A percentile compares a stretch with the other conserved stretches of the same genome.
Conservation (phyloP, 805 yeast genomes). For the Lipomyces sp. region DNA sequence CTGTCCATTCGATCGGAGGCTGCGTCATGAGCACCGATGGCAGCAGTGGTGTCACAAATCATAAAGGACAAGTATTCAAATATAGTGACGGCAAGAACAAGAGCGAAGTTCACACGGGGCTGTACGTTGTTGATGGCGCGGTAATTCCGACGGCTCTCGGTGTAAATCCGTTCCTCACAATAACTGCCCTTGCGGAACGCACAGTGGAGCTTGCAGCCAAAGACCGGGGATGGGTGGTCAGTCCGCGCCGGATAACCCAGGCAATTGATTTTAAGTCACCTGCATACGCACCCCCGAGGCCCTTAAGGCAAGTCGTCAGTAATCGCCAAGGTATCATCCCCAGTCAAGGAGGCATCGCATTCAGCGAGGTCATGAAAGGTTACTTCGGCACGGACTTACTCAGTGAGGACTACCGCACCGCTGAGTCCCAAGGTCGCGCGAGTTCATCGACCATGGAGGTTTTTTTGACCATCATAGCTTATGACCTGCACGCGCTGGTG, state of each 20-base stretch:
- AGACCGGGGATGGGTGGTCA: not conserved
- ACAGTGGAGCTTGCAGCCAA: not conserved
- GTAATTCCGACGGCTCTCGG: not conserved
- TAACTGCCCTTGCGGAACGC: not conserved
- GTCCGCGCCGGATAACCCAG: not conserved
- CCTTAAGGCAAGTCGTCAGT: not conserved
- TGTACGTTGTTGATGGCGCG: not conserved
- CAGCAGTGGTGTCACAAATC: not conserved
- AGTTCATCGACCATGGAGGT: not conserved
- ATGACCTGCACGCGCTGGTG: not conserved
- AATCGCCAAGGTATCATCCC: too few relatives aligned
- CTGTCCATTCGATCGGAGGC: not conserved
- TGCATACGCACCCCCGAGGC: not conserved
- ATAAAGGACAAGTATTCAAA: not conserved
- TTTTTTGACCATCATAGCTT: not conserved
- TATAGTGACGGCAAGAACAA: not conserved
- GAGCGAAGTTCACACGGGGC: not conserved
- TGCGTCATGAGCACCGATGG: not conserved
- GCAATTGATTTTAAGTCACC: not conserved
- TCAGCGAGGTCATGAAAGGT: not conserved
- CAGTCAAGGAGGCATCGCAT: not conserved
- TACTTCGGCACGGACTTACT: not conserved
- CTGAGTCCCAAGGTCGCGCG: not conserved
- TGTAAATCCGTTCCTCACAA: not conserved
- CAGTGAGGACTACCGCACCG: not conserved